phyloP scores from a whole-genome alignment of 192 early-diverging fungal genomes.

The Podochytrium sp. region DNA sequence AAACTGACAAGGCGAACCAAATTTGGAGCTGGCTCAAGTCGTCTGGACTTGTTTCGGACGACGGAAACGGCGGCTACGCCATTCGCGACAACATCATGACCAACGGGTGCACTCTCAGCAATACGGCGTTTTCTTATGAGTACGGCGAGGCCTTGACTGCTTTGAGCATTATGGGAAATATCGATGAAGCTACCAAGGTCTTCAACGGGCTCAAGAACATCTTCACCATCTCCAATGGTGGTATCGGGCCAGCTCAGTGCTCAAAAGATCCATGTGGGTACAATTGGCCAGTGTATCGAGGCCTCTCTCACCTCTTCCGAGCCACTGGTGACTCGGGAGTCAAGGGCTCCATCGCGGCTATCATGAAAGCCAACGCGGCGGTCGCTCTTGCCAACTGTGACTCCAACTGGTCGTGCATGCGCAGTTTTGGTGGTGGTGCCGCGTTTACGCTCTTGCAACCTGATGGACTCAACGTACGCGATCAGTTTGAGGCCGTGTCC shows the following conservation, averaged over 20 bases:
- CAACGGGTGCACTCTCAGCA: background rate
- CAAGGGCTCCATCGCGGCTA: background rate
- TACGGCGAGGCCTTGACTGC: conserved; percentile 27
- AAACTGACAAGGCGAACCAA: conserved; percentile 34
- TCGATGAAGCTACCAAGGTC: background rate
- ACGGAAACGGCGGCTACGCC: conserved; percentile 1
- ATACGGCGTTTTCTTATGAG: conserved; percentile 17
- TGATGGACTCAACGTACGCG: conserved; percentile 22
- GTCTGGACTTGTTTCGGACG: background rate
- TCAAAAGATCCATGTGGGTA: conserved; percentile 3
- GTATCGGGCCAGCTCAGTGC: background rate
- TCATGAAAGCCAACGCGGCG: conserved; percentile 1
- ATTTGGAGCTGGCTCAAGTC: conserved; percentile 47
- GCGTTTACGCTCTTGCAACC: background rate
- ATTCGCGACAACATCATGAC: conserved; percentile 15
- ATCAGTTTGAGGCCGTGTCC: conserved; percentile 20
- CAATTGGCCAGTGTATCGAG: conserved; percentile 21
- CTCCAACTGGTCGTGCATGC: conserved; percentile 32
- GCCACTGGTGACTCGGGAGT: background rate
- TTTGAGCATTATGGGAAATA: conserved; percentile 14
- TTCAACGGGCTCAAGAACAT: conserved; percentile 3
- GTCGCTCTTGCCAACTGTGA: background rate
- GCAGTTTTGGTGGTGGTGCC: background rate
- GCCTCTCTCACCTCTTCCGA: conserved; percentile 6
- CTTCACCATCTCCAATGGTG: background rate